A percentile compares a stretch with the other conserved stretches of the same genome.
These are phyloP conservation scores for Corchorus capsularis DNA, from an alignment of 345 rosid species.

Conservation along the genomic window DNA sequence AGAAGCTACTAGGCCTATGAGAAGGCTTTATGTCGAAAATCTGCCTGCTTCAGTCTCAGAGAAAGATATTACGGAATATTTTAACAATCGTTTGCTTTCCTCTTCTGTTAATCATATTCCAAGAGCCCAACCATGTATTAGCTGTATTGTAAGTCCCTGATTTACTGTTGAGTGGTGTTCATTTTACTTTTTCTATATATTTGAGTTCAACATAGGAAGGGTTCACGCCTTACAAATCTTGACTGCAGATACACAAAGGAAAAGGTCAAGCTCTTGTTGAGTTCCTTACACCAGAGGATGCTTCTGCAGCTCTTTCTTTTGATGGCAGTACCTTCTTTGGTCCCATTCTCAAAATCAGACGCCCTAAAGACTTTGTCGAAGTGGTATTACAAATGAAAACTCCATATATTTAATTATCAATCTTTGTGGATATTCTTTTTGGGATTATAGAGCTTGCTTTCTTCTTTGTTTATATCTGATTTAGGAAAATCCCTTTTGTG, in stretches of 20 bases:
- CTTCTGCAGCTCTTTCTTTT: constrained; percentile 83
- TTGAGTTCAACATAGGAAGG: constrained; percentile 15
- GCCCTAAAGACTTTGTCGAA: constrained; percentile 84
- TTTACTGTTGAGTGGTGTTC: constrained; percentile 18
- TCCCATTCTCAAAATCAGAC: constrained; percentile 69
- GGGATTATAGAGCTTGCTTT: not conserved
- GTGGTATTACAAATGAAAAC: constrained; percentile 65
- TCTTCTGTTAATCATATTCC: constrained; percentile 58
- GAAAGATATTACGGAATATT: constrained; percentile 65
- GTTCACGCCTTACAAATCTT: constrained; percentile 20
- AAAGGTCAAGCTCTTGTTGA: constrained; percentile 86
- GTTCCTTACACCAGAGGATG: constrained; percentile 95
- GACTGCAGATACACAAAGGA: constrained; percentile 75
- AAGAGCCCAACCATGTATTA: constrained; percentile 85
- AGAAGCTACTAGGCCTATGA: constrained; percentile 80
- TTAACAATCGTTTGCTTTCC: constrained; percentile 69
- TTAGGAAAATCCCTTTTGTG: constrained; percentile 9
- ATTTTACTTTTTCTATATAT: constrained; percentile 27
- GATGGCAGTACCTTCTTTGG: constrained; percentile 71
- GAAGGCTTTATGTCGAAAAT: constrained; percentile 89
- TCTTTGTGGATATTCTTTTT: constrained; percentile 4
- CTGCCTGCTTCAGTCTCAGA: constrained; percentile 79
- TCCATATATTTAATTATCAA: constrained; percentile 25
- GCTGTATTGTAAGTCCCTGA: constrained; percentile 76
- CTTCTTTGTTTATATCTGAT: constrained; percentile 6